Evolutionary conservation across 179 eudicot genomes (phyloP).

Genomic region (Sideroxylon spinosum): DNA sequence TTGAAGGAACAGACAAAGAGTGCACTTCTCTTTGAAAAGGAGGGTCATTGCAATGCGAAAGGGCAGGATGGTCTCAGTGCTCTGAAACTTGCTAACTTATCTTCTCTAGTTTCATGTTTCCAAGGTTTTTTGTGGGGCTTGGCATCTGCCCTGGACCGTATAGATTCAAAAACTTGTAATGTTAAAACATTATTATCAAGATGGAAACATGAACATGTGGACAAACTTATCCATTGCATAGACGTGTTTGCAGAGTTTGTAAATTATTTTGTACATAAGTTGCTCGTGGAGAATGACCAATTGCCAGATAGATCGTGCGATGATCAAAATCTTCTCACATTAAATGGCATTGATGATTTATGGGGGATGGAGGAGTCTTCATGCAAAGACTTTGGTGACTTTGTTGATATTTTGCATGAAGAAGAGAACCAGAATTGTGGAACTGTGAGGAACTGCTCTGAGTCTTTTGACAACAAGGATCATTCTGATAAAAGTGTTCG

Average conservation of each 20-base stretch:
- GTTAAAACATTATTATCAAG: constrained; percentile 32
- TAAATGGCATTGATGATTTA: constrained; percentile 17
- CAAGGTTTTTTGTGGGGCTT: constrained; percentile 79
- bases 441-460: constrained; percentile 14
- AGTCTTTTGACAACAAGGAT: constrained; percentile 18
- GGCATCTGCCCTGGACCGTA: constrained; percentile 44
- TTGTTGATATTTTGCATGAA: constrained; percentile 16
- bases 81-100: constrained; percentile 39
- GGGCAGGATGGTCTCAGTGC: constrained; percentile 10
- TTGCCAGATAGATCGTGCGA: constrained; percentile 17
- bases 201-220: constrained; percentile 30
- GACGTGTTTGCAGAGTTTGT: constrained; percentile 38
- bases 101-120: constrained; percentile 48
- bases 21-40: constrained; percentile 22
- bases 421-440: constrained; percentile 23
- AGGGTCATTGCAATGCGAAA: constrained; percentile 22
- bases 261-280: constrained; percentile 22
- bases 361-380: constrained; percentile 23
- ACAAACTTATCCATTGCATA: constrained; percentile 37
- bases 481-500: constrained; percentile 16
- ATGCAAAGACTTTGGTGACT: constrained; percentile 17
- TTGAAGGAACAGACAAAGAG: constrained; percentile 44
- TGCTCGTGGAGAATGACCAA: constrained; percentile 36
- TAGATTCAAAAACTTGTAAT: constrained; percentile 27
- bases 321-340: constrained; percentile 22